Evolutionary conservation across 2,329 filamentous ascomycete species (phyloP), one percentile per base, ranked within the genome.

Genomic region (Sordariomycetes sp.): DNA sequence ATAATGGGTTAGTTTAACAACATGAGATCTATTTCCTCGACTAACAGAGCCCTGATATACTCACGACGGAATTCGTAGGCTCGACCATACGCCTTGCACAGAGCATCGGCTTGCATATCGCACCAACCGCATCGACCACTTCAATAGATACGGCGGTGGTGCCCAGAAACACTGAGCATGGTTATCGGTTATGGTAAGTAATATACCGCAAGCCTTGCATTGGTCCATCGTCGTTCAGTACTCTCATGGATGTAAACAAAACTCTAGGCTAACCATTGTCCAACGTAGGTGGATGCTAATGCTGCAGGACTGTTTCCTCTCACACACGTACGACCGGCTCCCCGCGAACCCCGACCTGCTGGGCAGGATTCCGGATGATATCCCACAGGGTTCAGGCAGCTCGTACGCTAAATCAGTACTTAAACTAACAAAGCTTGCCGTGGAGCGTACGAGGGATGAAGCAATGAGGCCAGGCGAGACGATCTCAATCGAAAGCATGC

Each of bases 291-390:
- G 55, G 55, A 56, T 56, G 45, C 28, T 56, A 12, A 24, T 56
- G 10, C 52, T 48, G 55, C 55, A 56, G 24, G 55, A 56, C n/a
- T 52, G 28, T n/a, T 56, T 56, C 55, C 22, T 56, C 10, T 25
- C 45, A 1, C n/a, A 39, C n/a, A 56, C 55, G 7, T 56, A 56
- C 48, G 55, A 56, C 28, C 28, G 55, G 6, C 45, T 48, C 10
- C 48, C 34, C 20, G 28, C 45, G 15, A 52, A 36, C 55, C 50
- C 48, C 20, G 52, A 56, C 32, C 2, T 48, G 10, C 28, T 35
- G n/a, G 48, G 45, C n/a, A 39, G 12, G 3, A 52, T 56, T 13
- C 55, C 55, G 8, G 55, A 25, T 1, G 55, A 56, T 4, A 36
- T 10, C 32, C 17, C 45, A n/a, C 36, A 17, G 12, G 55, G 39